Base-by-base conservation (phyloP, 345 rosid species). In the Punica granatum region DNA sequence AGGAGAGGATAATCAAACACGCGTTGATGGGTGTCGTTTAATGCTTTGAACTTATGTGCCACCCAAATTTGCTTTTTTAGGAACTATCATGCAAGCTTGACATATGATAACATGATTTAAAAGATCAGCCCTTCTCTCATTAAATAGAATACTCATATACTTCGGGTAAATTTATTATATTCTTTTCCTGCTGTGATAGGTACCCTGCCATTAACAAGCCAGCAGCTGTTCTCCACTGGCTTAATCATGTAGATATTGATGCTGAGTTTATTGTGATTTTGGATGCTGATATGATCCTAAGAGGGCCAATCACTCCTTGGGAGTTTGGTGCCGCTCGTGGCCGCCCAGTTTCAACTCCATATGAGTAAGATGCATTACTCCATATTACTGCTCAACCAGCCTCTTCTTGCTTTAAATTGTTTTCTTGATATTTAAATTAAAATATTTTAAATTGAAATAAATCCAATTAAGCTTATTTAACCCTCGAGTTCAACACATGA, bases 181-280 rank as follows among this genome's bases (percentile, higher is more conserved):
- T 63, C 19, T 19, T 74, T 77, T 42, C 36, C 49, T 74, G 56
- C 73, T 67, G 60, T 32, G 11, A 64, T 86, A 94, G 99, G 99
- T 94, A 94, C 79, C 99, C 99, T 21, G 99, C 98, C 30, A 94
- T 94, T 71, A 94, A 94, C 78, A 94, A 94, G 77, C 99, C 99
- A 25, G 99, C 98, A 46, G 99, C 89, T 1, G 98, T 91, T 63
- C 87, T 94, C 70, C 99, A 94, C 74, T 94, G 99, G 99, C 98
- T 94, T 70, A 93, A 91, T 78, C 99, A 94, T 73, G 90, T 86
- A 28, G 63, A 79, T 41, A 80, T 69, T n/a, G 97, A 94, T 86
- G 93, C 97, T 35, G 97, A 94, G 72, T 94, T 79, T 76, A 77
- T 94, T 67, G 96, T 94, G 61, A 94, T 94, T 79, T 92, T 94